These are phyloP conservation scores for Cornus suecica DNA, from an alignment of 148 eudicot genomes.

Conservation along the genomic window DNA sequence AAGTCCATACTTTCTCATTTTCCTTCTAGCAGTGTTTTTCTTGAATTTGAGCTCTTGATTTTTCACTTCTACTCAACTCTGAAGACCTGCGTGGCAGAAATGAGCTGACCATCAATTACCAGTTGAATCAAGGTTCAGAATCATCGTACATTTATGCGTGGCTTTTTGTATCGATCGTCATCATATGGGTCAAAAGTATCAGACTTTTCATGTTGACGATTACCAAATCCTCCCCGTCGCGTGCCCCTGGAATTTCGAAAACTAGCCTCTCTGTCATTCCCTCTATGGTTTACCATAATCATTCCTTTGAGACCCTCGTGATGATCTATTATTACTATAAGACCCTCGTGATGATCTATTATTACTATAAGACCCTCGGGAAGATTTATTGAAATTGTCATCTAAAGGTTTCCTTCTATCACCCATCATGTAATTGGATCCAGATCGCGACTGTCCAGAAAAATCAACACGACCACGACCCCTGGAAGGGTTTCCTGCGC, in stretches of 20 bases:
- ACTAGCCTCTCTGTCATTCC: slow-evolving; percentile 15
- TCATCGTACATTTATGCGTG: slow-evolving; percentile 55
- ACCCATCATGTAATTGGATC: slow-evolving; percentile 15
- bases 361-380: slow-evolving; percentile 24
- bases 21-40: too few species aligned
- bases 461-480: slow-evolving; percentile 24
- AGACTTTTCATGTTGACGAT: slow-evolving; percentile 30
- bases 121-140: neutral
- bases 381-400: slow-evolving; percentile 30
- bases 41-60: too few species aligned
- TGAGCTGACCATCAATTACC: neutral
- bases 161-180: slow-evolving; percentile 44
- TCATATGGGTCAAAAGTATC: slow-evolving; percentile 23
- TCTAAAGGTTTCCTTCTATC: slow-evolving; percentile 13
- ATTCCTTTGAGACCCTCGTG: slow-evolving; percentile 9
- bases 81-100: too few species aligned
- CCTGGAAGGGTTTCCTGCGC: slow-evolving; percentile 24
- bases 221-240: slow-evolving; percentile 27
- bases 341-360: slow-evolving; percentile 27
- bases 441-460: slow-evolving; percentile 14
- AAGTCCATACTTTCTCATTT: too few species aligned
- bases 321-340: slow-evolving; percentile 19
- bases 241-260: slow-evolving; percentile 18
- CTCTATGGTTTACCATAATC: slow-evolving; percentile 13
- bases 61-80: too few species aligned